These are phyloP conservation scores for Lactarius sanguifluus DNA, from an alignment of 768 basidiomycete species.

Conservation along the genomic window DNA sequence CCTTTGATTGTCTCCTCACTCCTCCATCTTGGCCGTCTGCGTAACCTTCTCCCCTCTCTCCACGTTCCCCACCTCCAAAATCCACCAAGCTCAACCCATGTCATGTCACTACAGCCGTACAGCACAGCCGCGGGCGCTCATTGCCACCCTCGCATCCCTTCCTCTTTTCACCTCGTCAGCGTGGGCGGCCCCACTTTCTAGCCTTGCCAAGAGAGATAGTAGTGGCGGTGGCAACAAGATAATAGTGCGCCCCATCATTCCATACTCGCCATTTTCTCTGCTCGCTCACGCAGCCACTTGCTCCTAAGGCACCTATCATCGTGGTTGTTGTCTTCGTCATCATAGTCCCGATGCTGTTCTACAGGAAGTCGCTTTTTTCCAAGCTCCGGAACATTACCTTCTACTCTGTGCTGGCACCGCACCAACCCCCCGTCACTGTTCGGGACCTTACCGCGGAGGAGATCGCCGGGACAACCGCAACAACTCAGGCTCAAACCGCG, in stretches of 20 bases:
- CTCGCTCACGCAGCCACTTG: neutral
- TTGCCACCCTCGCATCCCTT: neutral
- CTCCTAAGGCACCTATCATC: slow-evolving; percentile 23
- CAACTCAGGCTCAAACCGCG: slow-evolving; percentile 11
- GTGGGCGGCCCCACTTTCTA: slow-evolving; percentile 22
- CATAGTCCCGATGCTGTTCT: slow-evolving; percentile 8
- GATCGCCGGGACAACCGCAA: slow-evolving; percentile 22
- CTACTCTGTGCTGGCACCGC: neutral
- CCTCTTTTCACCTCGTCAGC: slow-evolving; percentile 1
- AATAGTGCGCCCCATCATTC: slow-evolving; percentile 1
- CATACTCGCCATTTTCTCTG: neutral
- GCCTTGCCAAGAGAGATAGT: neutral
- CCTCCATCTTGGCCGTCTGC: neutral
- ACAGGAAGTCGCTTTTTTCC: neutral
- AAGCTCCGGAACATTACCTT: slow-evolving; percentile 2
- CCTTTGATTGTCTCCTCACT: neutral
- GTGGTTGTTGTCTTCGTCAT: slow-evolving; percentile 20
- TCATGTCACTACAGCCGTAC: slow-evolving; percentile 13
- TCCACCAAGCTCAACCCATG: slow-evolving; percentile 7
- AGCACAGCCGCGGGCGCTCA: neutral
- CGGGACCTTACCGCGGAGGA: slow-evolving; percentile 29
- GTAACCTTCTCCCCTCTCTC: neutral
- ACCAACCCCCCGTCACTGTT: slow-evolving; percentile 6
- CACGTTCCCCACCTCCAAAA: neutral
- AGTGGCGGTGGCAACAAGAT: slow-evolving; percentile 3